These are phyloP conservation scores for Raddia distichophylla DNA, from an alignment of 176 grass and related monocot genomes.

Conservation along the genomic window DNA sequence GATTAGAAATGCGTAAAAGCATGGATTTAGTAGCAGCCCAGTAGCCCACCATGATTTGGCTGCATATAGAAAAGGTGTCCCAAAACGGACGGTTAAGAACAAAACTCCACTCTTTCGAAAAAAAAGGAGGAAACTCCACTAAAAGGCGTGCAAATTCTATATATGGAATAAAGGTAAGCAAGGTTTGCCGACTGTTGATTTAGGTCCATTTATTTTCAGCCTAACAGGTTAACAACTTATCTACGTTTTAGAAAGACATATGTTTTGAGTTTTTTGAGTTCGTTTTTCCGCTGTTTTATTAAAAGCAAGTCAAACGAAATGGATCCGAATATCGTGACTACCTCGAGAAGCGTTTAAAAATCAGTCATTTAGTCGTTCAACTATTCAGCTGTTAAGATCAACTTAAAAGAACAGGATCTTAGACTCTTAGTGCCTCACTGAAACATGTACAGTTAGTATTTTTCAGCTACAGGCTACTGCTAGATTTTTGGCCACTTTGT, in stretches of 20 bases:
- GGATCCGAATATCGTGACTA: too few species aligned
- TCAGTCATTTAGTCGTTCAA: too few species aligned
- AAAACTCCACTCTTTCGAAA: neutral
- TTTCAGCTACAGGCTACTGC: neutral
- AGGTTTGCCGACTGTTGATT: slow-evolving; percentile 5
- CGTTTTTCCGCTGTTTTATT: too few species aligned
- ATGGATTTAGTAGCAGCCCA: neutral
- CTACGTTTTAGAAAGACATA: too few species aligned
- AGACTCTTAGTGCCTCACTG: neutral
- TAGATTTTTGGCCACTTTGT: neutral
- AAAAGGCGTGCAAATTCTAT: neutral
- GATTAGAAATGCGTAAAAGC: neutral
- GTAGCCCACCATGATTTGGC: neutral
- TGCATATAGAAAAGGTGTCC: neutral
- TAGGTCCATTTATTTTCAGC: too few species aligned
- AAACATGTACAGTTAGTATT: neutral
- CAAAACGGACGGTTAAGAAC: slow-evolving; percentile 2
- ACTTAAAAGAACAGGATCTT: too few species aligned
- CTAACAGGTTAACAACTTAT: too few species aligned
- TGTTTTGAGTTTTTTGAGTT: too few species aligned
- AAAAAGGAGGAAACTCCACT: neutral
- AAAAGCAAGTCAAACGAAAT: too few species aligned
- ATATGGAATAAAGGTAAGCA: neutral
- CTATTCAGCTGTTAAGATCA: too few species aligned
- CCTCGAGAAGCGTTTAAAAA: too few species aligned